Percentiles rank a stretch among this genome's conserved stretches.
phyloP scores from a whole-genome alignment of 345 rosid species.

The Cardiospermum halicacabum region DNA sequence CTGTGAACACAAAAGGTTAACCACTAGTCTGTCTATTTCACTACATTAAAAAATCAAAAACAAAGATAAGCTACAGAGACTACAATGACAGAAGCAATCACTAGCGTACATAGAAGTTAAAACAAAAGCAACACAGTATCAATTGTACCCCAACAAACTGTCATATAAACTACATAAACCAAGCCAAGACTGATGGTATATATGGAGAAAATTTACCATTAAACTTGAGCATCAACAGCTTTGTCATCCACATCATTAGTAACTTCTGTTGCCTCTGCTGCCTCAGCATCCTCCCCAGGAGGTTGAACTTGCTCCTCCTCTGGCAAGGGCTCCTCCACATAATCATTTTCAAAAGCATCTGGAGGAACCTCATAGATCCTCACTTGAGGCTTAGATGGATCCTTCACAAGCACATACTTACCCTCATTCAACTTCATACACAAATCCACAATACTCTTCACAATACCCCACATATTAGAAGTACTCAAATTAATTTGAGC shows the following conservation, averaged over 20 bases:
- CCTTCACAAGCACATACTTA: slow-evolving; percentile 91
- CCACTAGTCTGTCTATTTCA: not conserved
- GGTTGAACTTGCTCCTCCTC: slow-evolving; percentile 88
- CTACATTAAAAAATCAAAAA: not conserved
- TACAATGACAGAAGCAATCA: not conserved
- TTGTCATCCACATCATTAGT: slow-evolving; percentile 49
- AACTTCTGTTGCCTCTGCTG: slow-evolving; percentile 40
- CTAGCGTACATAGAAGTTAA: not conserved
- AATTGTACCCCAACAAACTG: not conserved
- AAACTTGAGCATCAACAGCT: slow-evolving; percentile 42
- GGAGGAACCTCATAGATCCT: slow-evolving; percentile 94
- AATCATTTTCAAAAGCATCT: slow-evolving; percentile 98
- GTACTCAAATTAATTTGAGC: slow-evolving; percentile 88
- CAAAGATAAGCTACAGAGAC: not conserved
- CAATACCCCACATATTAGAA: slow-evolving; percentile 93
- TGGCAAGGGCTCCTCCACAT: slow-evolving; percentile 88
- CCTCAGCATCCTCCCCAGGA: slow-evolving; percentile 54
- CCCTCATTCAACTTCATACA: slow-evolving; percentile 94
- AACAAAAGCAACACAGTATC: not conserved
- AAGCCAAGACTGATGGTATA: not conserved
- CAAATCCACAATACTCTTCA: slow-evolving; percentile 85
- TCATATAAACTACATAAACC: not conserved
- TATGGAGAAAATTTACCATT: slow-evolving; percentile 25
- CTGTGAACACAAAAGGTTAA: not conserved
- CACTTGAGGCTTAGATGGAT: slow-evolving; percentile 90